Percentiles rank a stretch among this genome's conserved stretches.
These are phyloP conservation scores for Afroboletus lepidellus DNA, from an alignment of 1,284 basidiomycete genomes.

Conservation along the genomic window DNA sequence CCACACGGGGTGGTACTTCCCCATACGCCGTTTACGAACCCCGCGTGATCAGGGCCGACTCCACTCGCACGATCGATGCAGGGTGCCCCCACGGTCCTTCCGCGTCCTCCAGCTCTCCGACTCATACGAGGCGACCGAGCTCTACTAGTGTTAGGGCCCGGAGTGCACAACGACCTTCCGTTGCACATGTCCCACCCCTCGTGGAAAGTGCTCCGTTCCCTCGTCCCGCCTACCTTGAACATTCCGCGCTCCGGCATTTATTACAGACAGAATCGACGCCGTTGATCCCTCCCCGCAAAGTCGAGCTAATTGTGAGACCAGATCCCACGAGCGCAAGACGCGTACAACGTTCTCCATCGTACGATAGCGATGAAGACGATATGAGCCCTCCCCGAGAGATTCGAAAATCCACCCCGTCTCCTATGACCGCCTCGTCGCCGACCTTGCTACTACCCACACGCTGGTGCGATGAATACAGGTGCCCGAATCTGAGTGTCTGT, in stretches of 20 bases:
- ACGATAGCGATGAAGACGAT: slow-evolving; percentile 66
- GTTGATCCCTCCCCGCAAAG: slow-evolving; percentile 39
- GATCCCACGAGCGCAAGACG: slow-evolving; percentile 22
- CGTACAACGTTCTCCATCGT: slow-evolving; percentile 31
- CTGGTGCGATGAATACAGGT: slow-evolving; percentile 71
- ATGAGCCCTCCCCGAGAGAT: slow-evolving; percentile 46
- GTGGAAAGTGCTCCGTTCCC: slow-evolving; percentile 44
- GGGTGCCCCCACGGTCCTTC: slow-evolving; percentile 35
- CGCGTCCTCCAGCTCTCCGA: slow-evolving; percentile 37
- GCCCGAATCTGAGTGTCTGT: slow-evolving; percentile 58
- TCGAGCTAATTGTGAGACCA: slow-evolving; percentile 30
- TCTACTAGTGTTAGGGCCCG: slow-evolving; percentile 37
- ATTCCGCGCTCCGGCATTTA: slow-evolving; percentile 67
- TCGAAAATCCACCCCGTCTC: slow-evolving; percentile 30
- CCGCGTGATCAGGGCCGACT: slow-evolving; percentile 57
- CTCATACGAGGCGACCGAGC: slow-evolving; percentile 47
- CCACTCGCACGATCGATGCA: slow-evolving; percentile 38
- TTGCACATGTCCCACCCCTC: slow-evolving; percentile 15
- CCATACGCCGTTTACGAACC: slow-evolving; percentile 52
- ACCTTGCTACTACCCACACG: slow-evolving; percentile 67
- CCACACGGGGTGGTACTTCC: slow-evolving; percentile 24
- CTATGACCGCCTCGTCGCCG: slow-evolving; percentile 36
- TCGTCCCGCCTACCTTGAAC: slow-evolving; percentile 69
- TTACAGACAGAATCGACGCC: slow-evolving; percentile 60
- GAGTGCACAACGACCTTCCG: slow-evolving; percentile 31